These are phyloP conservation scores for Penicillium sp. DNA, from an alignment of 2,329 filamentous ascomycete species.

Conservation along the genomic window DNA sequence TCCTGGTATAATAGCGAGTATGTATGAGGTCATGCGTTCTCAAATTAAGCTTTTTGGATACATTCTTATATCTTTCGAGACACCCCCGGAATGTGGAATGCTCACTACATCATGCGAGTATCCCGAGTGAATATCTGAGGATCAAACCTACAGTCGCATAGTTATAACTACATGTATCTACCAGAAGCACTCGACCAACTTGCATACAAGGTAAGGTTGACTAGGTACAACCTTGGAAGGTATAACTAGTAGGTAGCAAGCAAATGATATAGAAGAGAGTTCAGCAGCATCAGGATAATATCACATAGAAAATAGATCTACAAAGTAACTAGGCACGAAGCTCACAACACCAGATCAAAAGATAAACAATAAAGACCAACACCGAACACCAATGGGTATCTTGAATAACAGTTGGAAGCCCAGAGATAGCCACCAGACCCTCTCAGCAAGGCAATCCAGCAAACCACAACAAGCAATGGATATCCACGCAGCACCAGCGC, in stretches of 20 bases:
- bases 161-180: neutral
- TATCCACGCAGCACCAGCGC: constrained; percentile 1
- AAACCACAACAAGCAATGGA: neutral
- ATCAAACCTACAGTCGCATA: neutral
- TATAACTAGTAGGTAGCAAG: too few relatives aligned
- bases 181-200: too few relatives aligned
- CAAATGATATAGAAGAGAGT: neutral
- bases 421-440: neutral
- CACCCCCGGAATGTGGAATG: neutral
- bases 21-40: neutral
- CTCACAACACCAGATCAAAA: neutral
- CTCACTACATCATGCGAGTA: neutral
- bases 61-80: neutral
- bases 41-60: neutral
- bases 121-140: too few relatives aligned
- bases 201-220: too few relatives aligned
- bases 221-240: too few relatives aligned
- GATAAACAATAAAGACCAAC: constrained; percentile 3
- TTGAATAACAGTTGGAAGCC: constrained; percentile 18
- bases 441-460: neutral
- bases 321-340: neutral
- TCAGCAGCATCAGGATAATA: neutral
- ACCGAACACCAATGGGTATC: constrained; percentile 32
- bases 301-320: neutral
- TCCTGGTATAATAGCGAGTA: constrained; percentile 5